Evolutionary conservation across 1,139 yeast genomes (phyloP).

Genomic region (Trichomonascaceae sp.): DNA sequence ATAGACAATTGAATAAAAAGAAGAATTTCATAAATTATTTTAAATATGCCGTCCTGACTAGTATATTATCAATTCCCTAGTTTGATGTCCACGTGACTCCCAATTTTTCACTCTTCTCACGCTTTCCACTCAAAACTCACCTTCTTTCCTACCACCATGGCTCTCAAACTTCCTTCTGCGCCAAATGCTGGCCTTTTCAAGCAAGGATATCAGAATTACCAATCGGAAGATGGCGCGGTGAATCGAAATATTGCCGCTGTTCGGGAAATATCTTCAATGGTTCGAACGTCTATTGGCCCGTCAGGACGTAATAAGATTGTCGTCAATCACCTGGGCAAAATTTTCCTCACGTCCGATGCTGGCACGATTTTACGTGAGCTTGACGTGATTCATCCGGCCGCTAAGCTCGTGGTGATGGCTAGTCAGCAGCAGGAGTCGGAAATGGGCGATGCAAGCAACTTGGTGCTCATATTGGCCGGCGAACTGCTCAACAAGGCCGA

Average conservation of each 20-base stretch:
- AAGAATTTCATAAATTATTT: no score
- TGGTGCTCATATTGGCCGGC: slow-evolving; percentile 79
- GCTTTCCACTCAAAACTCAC: not conserved
- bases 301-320: slow-evolving; percentile 95
- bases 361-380: slow-evolving; percentile 92
- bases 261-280: slow-evolving; percentile 85
- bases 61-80: no score
- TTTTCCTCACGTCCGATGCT: slow-evolving; percentile 90
- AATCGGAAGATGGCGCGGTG: slow-evolving; percentile 92
- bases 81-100: not conserved
- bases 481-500: slow-evolving; percentile 81
- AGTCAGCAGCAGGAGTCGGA: slow-evolving; percentile 94
- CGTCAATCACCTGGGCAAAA: slow-evolving; percentile 76
- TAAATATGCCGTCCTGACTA: no score
- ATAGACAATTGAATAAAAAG: no score
- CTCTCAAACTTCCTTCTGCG: slow-evolving; percentile 84
- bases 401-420: slow-evolving; percentile 91
- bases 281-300: slow-evolving; percentile 94
- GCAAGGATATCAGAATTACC: slow-evolving; percentile 88
- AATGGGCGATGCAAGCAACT: slow-evolving; percentile 71
- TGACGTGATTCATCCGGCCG: slow-evolving; percentile 96
- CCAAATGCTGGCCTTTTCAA: slow-evolving; percentile 92
- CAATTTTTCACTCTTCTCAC: not conserved
- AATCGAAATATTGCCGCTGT: slow-evolving; percentile 89
- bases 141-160: slow-evolving; percentile 45